phyloP scores from a whole-genome alignment of 1,139 yeast genomes.

The Sugiyamaella xylanicola region DNA sequence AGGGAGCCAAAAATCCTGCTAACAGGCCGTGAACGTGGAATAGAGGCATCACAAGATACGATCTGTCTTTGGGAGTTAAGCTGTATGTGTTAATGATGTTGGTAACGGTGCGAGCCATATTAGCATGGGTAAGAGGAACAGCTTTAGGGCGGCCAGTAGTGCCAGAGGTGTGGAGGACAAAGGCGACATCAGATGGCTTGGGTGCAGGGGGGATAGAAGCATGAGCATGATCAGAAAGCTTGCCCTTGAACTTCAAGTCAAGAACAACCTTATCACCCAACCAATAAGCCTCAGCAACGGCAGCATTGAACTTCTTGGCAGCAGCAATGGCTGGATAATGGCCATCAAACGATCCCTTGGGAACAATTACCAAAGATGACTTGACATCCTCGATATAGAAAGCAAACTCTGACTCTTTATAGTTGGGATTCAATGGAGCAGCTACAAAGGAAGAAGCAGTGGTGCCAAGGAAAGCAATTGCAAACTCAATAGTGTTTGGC shows the following conservation, averaged over 20 bases:
- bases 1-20: slow-evolving; percentile 61
- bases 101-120: slow-evolving; percentile 57
- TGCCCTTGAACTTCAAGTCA: slow-evolving; percentile 33
- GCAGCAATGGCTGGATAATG: slow-evolving; percentile 52
- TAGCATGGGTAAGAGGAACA: slow-evolving; percentile 64
- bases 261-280: slow-evolving; percentile 37
- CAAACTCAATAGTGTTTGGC: slow-evolving; percentile 60
- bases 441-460: slow-evolving; percentile 59
- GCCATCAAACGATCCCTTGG: slow-evolving; percentile 48
- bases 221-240: slow-evolving; percentile 22
- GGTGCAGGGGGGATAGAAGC: slow-evolving; percentile 47
- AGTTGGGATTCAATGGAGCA: slow-evolving; percentile 66
- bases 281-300: slow-evolving; percentile 56
- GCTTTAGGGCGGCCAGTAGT: slow-evolving; percentile 75
- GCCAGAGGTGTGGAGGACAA: slow-evolving; percentile 69
- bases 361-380: slow-evolving; percentile 58
- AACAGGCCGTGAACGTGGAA: slow-evolving; percentile 74
- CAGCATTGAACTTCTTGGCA: slow-evolving; percentile 51
- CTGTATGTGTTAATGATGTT: slow-evolving; percentile 61
- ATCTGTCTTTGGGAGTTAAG: slow-evolving; percentile 50
- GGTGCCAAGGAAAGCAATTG: slow-evolving; percentile 55
- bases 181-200: slow-evolving; percentile 52
- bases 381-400: slow-evolving; percentile 62
- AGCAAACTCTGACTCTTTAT: slow-evolving; percentile 60
- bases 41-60: slow-evolving; percentile 70